Evolutionary conservation across 2,329 filamentous ascomycete species (phyloP), one percentile per base, ranked within the genome.

Genomic region (Colletotrichum zoysiae): DNA sequence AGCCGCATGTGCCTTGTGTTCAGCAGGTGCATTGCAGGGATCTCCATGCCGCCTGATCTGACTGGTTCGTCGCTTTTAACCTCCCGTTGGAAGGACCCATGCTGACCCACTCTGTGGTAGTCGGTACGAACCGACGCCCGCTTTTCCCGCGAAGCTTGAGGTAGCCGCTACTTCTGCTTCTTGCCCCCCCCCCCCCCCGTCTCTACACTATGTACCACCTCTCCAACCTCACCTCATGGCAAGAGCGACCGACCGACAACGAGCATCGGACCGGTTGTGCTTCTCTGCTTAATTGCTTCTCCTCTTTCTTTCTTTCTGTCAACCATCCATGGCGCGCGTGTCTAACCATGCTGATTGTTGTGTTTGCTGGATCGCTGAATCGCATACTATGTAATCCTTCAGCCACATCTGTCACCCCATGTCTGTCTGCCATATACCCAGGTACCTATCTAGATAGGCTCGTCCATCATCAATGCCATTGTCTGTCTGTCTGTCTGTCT

Each of bases 1-100:
- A 74, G 71, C 71, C 73, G 73, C 71, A 74, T 66, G 73, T 74
- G 71, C 73, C 73, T 74, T 71, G 68, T 72, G 69, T 68, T 30
- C 61, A 74, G 61, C 61, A 65, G 67, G 55, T 73, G 63, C 63
- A 64, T 67, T 68, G 26, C 71, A 71, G 35, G 73, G 71, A 48
- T 33, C 2, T n/a, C 67, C 64, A 40, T 71, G 61, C 1, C 12
- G 12, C 5, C 14, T 60, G 44, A 23, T 38, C n/a, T 70, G 56
- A 74, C 48, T 74, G 73, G 73, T 44, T 67, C 56, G 9, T 65
- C 46, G 33, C 63, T 55, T 67, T 71, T 71, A 68, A 71, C 73
- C 59, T 74, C 71, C 73, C 71, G 67, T 69, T 56, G 42, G 20
- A 11, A 51, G 26, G 67, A 3, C n/a, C 73, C 67, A 74, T 40